Base-by-base conservation (phyloP, 1,139 yeast genomes). In the Candida gigantensis region DNA sequence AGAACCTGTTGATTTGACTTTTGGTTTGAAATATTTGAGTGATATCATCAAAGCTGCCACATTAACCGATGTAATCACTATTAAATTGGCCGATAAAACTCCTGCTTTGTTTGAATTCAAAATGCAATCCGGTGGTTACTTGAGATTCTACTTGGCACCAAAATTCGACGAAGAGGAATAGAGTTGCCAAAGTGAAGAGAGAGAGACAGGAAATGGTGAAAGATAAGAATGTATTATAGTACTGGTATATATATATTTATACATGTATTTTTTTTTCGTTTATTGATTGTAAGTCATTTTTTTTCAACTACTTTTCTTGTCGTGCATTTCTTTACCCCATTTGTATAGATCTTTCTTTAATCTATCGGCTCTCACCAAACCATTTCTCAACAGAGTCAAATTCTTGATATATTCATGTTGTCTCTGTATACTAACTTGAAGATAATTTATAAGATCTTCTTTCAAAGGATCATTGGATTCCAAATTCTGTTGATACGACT, bases 81-180 rank as follows among this genome's bases (percentile, higher is more conserved):
- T 92, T 50, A 85, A 87, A 64, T 76, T 92, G 60, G 87, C 96
- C 26, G 92, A 86, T 55, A 89, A 86, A 60, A 81, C 95, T 14
- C 99, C 99, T 21, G 95, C 97, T 30, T 74, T 89, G 60, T 88
- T 92, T 56, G 97, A 90, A 68, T 92, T 84, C 70, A 85, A 84
- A 65, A 74, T 92, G 60, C 86, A 90, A 48, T 75, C 68, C 25
- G 87, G 94, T 60, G 98, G 99, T 36, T 87, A 87, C 66, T 74
- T 92, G 62, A 84, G 96, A 63, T 92, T 86, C 77, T 92, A 86
- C 77, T 77, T 92, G 65, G 98, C 98, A 52, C 98, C 98, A 43
- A 92, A 92, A 75, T 88, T 89, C 59, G 95, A 85, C 49, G 96
- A 87, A 51, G 96, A 87, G 44, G 94, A 86, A 48, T 80, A 70